Base-by-base conservation (phyloP, 2,329 filamentous ascomycete genomes). In the Fusarium udum region DNA sequence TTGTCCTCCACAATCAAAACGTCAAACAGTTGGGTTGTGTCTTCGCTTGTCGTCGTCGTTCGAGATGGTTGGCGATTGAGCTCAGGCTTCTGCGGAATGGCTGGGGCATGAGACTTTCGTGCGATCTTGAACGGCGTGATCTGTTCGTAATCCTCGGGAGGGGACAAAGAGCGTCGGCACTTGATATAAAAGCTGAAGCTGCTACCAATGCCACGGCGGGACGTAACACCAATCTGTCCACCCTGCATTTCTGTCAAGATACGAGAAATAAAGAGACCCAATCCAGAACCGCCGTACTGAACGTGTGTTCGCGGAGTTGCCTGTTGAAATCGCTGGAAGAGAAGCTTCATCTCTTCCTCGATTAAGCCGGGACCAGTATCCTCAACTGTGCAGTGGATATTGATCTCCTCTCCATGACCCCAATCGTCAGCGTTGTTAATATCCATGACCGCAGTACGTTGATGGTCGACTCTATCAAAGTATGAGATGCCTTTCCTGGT, bases 111-210 rank as follows among this genome's bases (percentile, higher is more conserved):
- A 13, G 71, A 74, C 67, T 79, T 82, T 57, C 80, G 78, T 12
- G 76, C 67, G n/a, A 82, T 79, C 53, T 78, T 82, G 67, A 83
- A 81, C 15, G 81, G 78, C 1, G 80, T 80, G 5, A 84, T 77
- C 18, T 77, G 75, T 43, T 84, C 82, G 36, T 75, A 80, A n/a
- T 84, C 82, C 6, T 80, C 66, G 10, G 82, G 78, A 13, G 84
- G 84, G 26, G 79, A 67, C 26, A 80, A 78, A 52, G 85, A 90
- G 82, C 87, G 90, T 77, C 90, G 89, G 61, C 89, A 89, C 72
- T 91, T 92, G 79, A 95, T 87, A 78, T 93, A 95, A 79, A 95
- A 95, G 34, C 90, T 91, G 80, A 95, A 95, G 0, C 89, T 93
- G 80, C 91, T 93, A 43, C 93, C 93, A 42, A 89, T 85, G 18